Base-by-base conservation (phyloP, 768 basidiomycete genomes). In the Tulasnella sp. region DNA sequence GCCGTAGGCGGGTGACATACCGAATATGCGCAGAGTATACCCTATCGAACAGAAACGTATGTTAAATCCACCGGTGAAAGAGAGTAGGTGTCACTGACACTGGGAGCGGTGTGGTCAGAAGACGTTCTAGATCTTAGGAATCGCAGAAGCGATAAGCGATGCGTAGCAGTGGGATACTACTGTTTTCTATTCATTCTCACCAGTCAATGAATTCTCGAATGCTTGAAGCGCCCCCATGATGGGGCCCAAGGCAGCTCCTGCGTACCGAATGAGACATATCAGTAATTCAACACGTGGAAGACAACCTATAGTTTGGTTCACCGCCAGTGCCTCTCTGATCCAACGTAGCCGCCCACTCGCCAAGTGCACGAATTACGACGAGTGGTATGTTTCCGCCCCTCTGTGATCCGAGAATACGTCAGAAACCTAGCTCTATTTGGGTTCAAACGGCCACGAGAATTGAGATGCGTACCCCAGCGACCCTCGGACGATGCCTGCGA, bases 21-120 rank as follows among this genome's bases (percentile, higher is more conserved):
- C 77, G 73, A 65, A 84, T 83, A 65, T 84, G 82, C 7, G 78
- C 80, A 0, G 82, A 76, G 65, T 80, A 84, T 12, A 82, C 78
- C 60, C 81, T 83, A 59, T 25, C 12, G 49, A 9, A n/a, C 22
- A 17, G 8, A 44, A 46, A 31, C 7, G 30, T 50, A 10, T 53
- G 10, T 17, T 49, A 45, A n/a, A 58, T 59, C 15, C 41, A 31
- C 24, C 45, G 12, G 58, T 55, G 45, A 25, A 46, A 46, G 44
- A 31, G 49, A 44, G 25, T 53, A 34, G 27, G 25, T 29, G 30
- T 19, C 3, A 74, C 82, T 66, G 64, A 83, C 82, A 82, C 81
- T 29, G 82, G 83, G 38, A 84, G 65, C 1, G 82, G 82, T 0
- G 81, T 84, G 0, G 82, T 82, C 58, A 85, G 63, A 50, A 82